Evolutionary conservation across 164 flowering plant genomes (phyloP).

Genomic region (Hamamelis virginiana): DNA sequence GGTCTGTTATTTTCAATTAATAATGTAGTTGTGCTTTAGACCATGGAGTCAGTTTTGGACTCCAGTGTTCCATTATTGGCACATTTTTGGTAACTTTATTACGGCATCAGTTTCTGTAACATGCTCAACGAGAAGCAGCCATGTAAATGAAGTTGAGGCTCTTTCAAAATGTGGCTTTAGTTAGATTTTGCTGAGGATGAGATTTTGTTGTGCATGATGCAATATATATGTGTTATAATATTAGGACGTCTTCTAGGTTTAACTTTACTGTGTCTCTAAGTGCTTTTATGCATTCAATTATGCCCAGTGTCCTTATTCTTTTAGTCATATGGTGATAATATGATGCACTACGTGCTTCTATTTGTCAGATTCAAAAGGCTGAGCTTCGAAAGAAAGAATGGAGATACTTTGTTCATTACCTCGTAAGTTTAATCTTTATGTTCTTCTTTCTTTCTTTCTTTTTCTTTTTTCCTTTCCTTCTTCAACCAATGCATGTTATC

Average conservation of each 20-base stretch:
- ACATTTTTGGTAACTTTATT: too few relatives aligned
- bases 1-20: too few relatives aligned
- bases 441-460: neutral
- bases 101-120: neutral
- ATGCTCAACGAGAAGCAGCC: neutral
- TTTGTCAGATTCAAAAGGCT: slow-evolving; percentile 70
- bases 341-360: slow-evolving; percentile 3
- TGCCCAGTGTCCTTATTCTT: neutral
- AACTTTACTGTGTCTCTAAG: neutral
- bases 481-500: neutral
- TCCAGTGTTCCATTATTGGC: too few relatives aligned
- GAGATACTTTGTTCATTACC: slow-evolving; percentile 92
- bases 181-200: too few relatives aligned
- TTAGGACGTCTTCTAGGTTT: neutral
- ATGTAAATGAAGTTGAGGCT: neutral
- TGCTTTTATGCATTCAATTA: neutral
- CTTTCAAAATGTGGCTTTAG: too few relatives aligned
- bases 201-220: neutral
- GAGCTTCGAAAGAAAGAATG: slow-evolving; percentile 72
- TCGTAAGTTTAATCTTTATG: too few relatives aligned
- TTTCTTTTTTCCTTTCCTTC: neutral
- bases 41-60: too few relatives aligned
- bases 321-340: neutral
- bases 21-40: too few relatives aligned
- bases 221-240: neutral